A percentile compares a stretch with the other conserved stretches of the same genome.
These are phyloP conservation scores for Rubia occidens DNA, from an alignment of 305 asterid species.

Conservation along the genomic window DNA sequence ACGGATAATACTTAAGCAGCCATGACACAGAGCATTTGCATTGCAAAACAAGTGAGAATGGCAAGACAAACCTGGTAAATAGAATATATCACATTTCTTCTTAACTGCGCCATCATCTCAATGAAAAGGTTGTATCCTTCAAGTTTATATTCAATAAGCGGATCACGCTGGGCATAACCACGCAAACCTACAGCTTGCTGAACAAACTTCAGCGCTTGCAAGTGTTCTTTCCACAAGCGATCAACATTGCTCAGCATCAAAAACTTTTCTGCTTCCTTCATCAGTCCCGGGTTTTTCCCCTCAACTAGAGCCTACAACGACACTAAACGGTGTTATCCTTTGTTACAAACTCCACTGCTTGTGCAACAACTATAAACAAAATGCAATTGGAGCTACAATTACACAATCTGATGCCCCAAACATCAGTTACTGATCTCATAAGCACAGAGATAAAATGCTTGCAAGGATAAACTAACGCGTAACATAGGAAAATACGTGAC, in stretches of 20 bases:
- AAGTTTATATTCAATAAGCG: conserved; percentile 90
- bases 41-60: conserved; percentile 3
- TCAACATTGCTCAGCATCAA: conserved; percentile 82
- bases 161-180: conserved; percentile 98
- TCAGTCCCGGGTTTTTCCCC: conserved; percentile 86
- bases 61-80: conserved; percentile 65
- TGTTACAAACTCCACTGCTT: neutral
- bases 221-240: conserved; percentile 95
- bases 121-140: conserved; percentile 98
- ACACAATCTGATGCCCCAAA: neutral
- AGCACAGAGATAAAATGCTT: neutral
- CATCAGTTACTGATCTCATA: neutral
- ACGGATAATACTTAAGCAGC: conserved; percentile 13
- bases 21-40: neutral
- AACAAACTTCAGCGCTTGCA: conserved; percentile 95
- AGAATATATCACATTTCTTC: conserved; percentile 91
- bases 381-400: neutral
- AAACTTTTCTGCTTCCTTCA: conserved; percentile 96
- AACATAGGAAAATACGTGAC: neutral
- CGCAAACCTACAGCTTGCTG: conserved; percentile 97
- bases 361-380: neutral
- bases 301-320: conserved; percentile 66
- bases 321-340: neutral
- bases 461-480: too few species aligned
- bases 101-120: conserved; percentile 96